Evolutionary conservation across 2,329 filamentous ascomycete genomes (phyloP), one percentile per base, ranked within the genome.

Genomic region (Orbilia quercus): DNA sequence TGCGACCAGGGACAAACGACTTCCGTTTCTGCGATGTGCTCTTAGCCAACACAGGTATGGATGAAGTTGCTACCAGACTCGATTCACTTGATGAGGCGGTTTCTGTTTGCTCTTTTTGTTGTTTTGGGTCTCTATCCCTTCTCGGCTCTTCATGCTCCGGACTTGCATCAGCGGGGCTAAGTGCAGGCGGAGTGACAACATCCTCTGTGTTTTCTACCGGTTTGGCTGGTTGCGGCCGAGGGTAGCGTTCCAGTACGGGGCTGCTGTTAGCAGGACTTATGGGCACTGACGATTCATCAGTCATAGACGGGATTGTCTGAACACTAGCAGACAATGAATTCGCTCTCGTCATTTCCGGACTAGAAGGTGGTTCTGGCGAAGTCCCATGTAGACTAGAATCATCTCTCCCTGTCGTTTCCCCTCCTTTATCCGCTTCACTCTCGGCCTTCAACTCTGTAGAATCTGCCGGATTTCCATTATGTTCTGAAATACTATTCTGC

Each of bases 251-350:
- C 7, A 73, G 54, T 12, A 44, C 38, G 14, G 69, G 69, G 20
- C 60, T 73, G 23, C 69, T 73, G n/a, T 54, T 60, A 28, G 69
- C 16, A 34, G 69, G 69, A 36, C 69, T 73, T 20, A 64, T 23
- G 14, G 54, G 47, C 12, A 48, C 47, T 16, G 69, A 66, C 20
- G 69, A 53, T 20, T 73, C 69, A 23, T 73, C 69, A 18, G 69
- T 73, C 7, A 73, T 38, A 20, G 69, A 73, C 7, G 69, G 69
- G 2, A 73, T 66, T 7, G 69, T 73, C 54, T 65, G 60, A 9
- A 66, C 69, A 36, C 69, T 73, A 50, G 69, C 69, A 25, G 69
- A 73, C 38, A 73, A 22, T 5, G 69, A 73, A 55, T 73, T 73
- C 54, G 69, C 48, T 20, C 69, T 65, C 25, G 69, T 73, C 60